phyloP scores from a whole-genome alignment of 768 basidiomycete species.

The Pholiota conissans region DNA sequence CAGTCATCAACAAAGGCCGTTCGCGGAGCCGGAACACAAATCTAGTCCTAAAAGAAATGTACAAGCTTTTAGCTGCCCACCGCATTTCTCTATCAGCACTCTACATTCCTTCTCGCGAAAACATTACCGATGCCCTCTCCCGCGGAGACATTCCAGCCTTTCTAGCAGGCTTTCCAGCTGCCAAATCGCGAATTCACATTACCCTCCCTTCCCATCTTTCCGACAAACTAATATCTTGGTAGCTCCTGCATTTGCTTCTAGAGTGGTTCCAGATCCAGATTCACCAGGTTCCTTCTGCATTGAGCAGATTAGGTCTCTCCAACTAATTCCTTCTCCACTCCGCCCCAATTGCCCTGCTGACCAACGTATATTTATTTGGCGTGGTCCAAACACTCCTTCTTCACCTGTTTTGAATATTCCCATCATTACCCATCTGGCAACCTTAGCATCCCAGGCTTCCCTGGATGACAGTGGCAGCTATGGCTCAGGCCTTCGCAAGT shows the following conservation, averaged over 20 bases:
- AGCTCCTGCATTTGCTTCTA: constrained; percentile 15
- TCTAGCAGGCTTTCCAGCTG: constrained; percentile 11
- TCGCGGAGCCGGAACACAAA: constrained; percentile 21
- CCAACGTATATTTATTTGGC: constrained; percentile 23
- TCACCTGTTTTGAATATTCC: constrained; percentile 20
- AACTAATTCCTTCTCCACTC: constrained; percentile 7
- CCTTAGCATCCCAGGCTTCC: constrained; percentile 18
- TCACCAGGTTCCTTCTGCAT: not conserved
- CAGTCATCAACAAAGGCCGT: constrained; percentile 21
- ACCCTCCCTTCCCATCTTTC: constrained; percentile 5
- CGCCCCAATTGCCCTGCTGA: constrained; percentile 6
- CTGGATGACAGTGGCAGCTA: constrained; percentile 9
- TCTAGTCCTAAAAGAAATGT: constrained; percentile 9
- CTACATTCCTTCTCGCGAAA: constrained; percentile 10
- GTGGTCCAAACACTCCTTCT: constrained; percentile 30
- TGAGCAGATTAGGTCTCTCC: not conserved
- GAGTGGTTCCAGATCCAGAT: constrained; percentile 21
- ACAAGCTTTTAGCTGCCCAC: not conserved
- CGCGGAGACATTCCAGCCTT: constrained; percentile 16
- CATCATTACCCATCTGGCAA: not conserved
- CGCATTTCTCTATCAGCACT: not conserved
- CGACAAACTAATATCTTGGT: constrained; percentile 4
- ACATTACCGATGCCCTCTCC: constrained; percentile 15
- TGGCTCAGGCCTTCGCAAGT: constrained; percentile 21
- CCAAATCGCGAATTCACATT: not conserved